Evolutionary conservation across 2,329 filamentous ascomycete species (phyloP), one percentile per base, ranked within the genome.

Genomic region (Colletotrichum sp.): DNA sequence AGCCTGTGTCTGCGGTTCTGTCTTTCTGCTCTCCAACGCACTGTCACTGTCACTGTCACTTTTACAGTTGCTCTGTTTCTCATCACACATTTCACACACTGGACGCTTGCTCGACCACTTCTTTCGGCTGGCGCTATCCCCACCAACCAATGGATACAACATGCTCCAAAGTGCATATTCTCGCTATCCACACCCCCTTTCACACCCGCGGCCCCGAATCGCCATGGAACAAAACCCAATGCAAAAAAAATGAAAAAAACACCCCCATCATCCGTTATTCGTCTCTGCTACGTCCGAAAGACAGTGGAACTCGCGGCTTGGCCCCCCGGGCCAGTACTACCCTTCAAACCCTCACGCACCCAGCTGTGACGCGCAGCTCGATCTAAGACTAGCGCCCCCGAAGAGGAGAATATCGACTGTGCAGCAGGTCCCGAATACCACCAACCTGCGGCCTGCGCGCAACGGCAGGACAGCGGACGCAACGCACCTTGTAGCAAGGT

Each of bases 281-380:
- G 70, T 73, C 70, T 68, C 73, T 73, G 70, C 56, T 75, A 75
- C 73, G 73, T 75, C 73, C 73, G 73, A 38, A 73, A 75, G 73
- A 73, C 73, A 65, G 73, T 73, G 70, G 73, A 48, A 56, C 73
- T 75, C 56, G 58, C 70, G 38, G 64, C 70, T 65, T 36, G 73
- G 56, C 69, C 68, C 68, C 61, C 34, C 28, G 36, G 28, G 68
- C 70, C 58, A 58, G 13, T 58, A 16, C 21, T 58, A 58, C 55
- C 21, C 55, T 26, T 38, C 67, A 68, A 70, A 21, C 72, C 64
- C 62, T 73, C 43, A 72, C 69, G 69, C 73, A 73, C 64, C 43
- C 64, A 64, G 70, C 58, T 68, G 70, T 75, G 73, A 75, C 73
- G 73, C 73, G 73, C 73, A 75, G 73, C 64, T 75, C 70, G 73